Evolutionary conservation across 1,139 yeast genomes (phyloP).

Genomic region (Spathaspora sp.): DNA sequence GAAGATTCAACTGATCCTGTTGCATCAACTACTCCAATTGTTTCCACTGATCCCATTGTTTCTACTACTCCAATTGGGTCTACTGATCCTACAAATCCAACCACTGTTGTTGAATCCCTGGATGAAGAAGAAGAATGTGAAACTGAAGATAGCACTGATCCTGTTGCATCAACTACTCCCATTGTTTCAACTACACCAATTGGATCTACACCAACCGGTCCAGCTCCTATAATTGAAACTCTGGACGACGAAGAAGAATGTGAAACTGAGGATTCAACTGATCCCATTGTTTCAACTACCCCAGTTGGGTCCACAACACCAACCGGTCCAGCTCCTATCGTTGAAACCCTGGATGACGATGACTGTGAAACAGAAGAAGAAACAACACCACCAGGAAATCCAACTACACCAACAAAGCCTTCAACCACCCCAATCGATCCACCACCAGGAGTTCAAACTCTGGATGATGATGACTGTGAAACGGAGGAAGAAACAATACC

Average conservation of each 20-base stretch:
- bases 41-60: too few relatives aligned
- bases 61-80: not conserved
- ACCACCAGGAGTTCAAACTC: not conserved
- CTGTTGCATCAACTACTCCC: too few relatives aligned
- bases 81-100: not conserved
- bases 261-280: not conserved
- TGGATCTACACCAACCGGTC: too few relatives aligned
- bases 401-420: not conserved
- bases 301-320: not conserved
- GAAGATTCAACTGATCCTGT: not conserved
- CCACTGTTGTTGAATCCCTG: not conserved
- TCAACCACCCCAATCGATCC: slow-evolving; percentile 5
- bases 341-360: slow-evolving; percentile 1
- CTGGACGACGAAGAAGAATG: not conserved
- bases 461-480: slow-evolving; percentile 12
- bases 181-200: too few relatives aligned
- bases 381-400: slow-evolving; percentile 6
- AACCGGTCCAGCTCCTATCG: not conserved
- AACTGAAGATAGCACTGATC: too few relatives aligned
- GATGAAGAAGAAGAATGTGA: slow-evolving; percentile 16
- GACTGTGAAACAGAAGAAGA: slow-evolving; percentile 14
- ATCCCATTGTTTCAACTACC: not conserved
- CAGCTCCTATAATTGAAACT: not conserved
- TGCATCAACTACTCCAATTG: not conserved
- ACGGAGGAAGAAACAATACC: slow-evolving; percentile 9